Conservation (phyloP, 208 protist genomes). For the Acanthamoeba lugdunensis region DNA sequence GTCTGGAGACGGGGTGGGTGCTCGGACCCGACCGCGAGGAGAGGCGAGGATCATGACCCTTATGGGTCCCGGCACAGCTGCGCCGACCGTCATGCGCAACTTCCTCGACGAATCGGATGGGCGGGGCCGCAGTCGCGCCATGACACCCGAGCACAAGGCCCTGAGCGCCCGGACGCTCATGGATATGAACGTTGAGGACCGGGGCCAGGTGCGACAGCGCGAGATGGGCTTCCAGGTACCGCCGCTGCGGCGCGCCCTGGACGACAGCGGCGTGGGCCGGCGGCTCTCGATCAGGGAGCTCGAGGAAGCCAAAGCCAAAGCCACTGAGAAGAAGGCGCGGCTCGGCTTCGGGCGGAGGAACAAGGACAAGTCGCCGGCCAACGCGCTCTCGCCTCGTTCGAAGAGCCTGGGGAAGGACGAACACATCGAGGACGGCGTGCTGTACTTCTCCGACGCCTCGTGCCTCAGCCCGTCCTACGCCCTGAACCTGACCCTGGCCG, state of each 20-base stretch:
- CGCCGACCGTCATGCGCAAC: too few relatives aligned
- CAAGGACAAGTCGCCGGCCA: not conserved
- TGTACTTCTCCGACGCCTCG: not conserved
- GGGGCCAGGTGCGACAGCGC: not conserved
- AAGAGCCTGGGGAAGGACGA: not conserved
- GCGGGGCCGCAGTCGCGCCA: too few relatives aligned
- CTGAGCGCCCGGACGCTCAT: too few relatives aligned
- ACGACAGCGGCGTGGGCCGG: not conserved
- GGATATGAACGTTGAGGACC: too few relatives aligned
- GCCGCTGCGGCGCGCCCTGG: not conserved
- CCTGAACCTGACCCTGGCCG: not conserved
- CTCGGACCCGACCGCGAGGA: too few relatives aligned
- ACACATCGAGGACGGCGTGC: not conserved
- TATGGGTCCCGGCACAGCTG: too few relatives aligned
- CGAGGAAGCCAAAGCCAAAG: not conserved
- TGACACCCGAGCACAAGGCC: too few relatives aligned
- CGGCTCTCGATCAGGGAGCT: not conserved
- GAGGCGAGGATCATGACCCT: too few relatives aligned
- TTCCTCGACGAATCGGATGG: too few relatives aligned
- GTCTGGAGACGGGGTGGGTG: too few relatives aligned
- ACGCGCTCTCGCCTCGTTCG: not conserved
- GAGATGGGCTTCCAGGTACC: not conserved
- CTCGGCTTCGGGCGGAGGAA: not conserved
- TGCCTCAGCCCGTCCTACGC: not conserved
- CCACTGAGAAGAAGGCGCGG: slow-evolving; percentile 3